Evolutionary conservation across 1,284 basidiomycete genomes (phyloP).

Genomic region (Chalciporus piperatoides): DNA sequence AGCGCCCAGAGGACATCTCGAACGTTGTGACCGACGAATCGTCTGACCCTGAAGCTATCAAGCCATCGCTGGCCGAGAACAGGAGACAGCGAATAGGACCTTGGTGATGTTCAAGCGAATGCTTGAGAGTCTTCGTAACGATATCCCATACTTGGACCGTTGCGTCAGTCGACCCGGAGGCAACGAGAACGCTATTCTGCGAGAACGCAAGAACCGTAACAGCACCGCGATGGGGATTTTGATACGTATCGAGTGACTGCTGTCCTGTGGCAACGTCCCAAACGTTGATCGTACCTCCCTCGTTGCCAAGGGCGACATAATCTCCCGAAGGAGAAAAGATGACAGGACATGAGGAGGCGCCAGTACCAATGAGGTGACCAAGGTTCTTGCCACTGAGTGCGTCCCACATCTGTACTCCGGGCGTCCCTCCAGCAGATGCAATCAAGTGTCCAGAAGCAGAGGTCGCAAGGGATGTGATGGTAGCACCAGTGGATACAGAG

Average conservation of each 20-base stretch:
- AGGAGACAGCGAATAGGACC: conserved; percentile 12
- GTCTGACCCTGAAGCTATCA: conserved; percentile 23
- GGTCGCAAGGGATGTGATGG: conserved; percentile 17
- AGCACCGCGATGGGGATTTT: conserved; percentile 3
- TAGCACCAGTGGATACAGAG: conserved; percentile 11
- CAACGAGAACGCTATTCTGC: conserved; percentile 10
- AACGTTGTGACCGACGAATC: conserved; percentile 19
- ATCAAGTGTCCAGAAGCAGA: conserved; percentile 18
- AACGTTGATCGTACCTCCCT: conserved; percentile 16
- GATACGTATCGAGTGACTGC: conserved; percentile 1
- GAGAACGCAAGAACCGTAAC: conserved; percentile 17
- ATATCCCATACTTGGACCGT: conserved; percentile 18
- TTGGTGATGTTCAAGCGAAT: conserved; percentile 10
- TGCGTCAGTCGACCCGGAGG: conserved; percentile 16
- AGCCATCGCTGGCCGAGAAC: conserved; percentile 14
- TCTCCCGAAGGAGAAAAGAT: conserved; percentile 23
- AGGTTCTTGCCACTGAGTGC: conserved; percentile 16
- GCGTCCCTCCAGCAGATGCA: conserved; percentile 17
- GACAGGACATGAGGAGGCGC: conserved; percentile 17
- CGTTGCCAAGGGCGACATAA: conserved; percentile 20
- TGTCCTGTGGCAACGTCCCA: conserved; percentile 25
- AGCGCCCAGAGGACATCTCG: conserved; percentile 9
- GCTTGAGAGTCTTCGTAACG: conserved; percentile 1
- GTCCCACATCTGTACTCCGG: conserved; percentile 24
- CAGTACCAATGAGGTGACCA: conserved; percentile 13